Conservation (phyloP, 257 asterid species). For the Lantana camara region DNA sequence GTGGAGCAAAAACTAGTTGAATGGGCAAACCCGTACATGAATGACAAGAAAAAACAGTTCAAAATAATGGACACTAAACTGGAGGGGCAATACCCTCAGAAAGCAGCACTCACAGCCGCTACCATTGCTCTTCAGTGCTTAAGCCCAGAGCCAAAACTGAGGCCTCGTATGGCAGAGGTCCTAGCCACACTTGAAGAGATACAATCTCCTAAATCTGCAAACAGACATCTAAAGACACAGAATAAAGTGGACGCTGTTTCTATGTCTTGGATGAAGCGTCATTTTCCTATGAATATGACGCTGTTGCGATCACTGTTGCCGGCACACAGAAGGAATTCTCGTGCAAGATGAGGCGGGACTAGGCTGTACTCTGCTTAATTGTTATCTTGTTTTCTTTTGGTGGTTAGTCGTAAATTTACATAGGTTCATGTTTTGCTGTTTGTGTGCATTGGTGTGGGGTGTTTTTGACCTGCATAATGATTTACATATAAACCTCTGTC, state of each 20-base stretch:
- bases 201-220: slow-evolving; percentile 47
- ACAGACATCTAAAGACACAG: slow-evolving; percentile 31
- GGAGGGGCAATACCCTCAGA: slow-evolving; percentile 83
- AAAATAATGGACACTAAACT: slow-evolving; percentile 75
- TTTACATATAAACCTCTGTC: neutral
- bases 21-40: slow-evolving; percentile 76
- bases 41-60: slow-evolving; percentile 66
- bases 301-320: slow-evolving; percentile 64
- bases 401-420: slow-evolving; percentile 36
- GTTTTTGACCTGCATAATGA: slow-evolving; percentile 1
- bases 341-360: slow-evolving; percentile 41
- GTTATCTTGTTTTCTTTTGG: neutral
- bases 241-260: slow-evolving; percentile 28
- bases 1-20: slow-evolving; percentile 76
- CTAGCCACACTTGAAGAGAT: slow-evolving; percentile 62
- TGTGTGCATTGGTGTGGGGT: slow-evolving; percentile 20
- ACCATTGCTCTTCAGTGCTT: slow-evolving; percentile 65
- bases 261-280: slow-evolving; percentile 35
- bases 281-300: slow-evolving; percentile 47
- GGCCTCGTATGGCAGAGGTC: slow-evolving; percentile 77
- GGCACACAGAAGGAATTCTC: slow-evolving; percentile 46
- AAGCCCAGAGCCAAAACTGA: slow-evolving; percentile 52
- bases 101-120: slow-evolving; percentile 69
- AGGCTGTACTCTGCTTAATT: slow-evolving; percentile 2
- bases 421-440: slow-evolving; percentile 24